Evolutionary conservation across 371 early-diverging fungal species (phyloP).

Genomic region (Apophysomyces variabilis): DNA sequence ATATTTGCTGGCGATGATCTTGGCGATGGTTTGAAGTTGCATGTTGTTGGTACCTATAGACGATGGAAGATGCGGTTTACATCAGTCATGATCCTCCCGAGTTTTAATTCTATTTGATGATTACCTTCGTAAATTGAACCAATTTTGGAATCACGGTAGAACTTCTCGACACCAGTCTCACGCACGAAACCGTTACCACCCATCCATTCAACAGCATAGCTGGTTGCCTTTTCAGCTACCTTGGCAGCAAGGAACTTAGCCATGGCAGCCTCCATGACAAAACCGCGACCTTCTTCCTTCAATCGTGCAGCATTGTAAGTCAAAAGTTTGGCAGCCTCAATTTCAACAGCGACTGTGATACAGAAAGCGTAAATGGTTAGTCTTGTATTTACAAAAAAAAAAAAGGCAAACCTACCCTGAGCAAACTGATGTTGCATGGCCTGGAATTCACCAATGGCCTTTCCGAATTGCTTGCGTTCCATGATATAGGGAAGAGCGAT

Average conservation of each 20-base stretch:
- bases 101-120: neutral
- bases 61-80: conserved; percentile 14
- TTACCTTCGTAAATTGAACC: conserved; percentile 81
- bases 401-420: conserved; percentile 52
- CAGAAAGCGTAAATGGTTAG: neutral
- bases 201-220: conserved; percentile 95
- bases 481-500: conserved; percentile 90
- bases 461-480: conserved; percentile 96
- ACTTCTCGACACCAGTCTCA: conserved; percentile 83
- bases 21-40: conserved; percentile 96
- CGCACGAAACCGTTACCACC: conserved; percentile 97
- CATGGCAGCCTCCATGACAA: conserved; percentile 97
- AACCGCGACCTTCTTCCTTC: conserved; percentile 90
- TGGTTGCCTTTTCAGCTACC: conserved; percentile 91
- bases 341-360: conserved; percentile 78
- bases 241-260: conserved; percentile 95
- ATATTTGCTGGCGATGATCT: conserved; percentile 75
- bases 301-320: conserved; percentile 98
- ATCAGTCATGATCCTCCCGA: neutral
- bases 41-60: conserved; percentile 90
- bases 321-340: conserved; percentile 94
- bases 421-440: conserved; percentile 98
- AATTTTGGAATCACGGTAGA: conserved; percentile 96
- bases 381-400: too few species aligned
- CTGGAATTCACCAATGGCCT: conserved; percentile 91